Conservation (phyloP, 2,329 filamentous ascomycete species). For the Nigrospora osmanthi region DNA sequence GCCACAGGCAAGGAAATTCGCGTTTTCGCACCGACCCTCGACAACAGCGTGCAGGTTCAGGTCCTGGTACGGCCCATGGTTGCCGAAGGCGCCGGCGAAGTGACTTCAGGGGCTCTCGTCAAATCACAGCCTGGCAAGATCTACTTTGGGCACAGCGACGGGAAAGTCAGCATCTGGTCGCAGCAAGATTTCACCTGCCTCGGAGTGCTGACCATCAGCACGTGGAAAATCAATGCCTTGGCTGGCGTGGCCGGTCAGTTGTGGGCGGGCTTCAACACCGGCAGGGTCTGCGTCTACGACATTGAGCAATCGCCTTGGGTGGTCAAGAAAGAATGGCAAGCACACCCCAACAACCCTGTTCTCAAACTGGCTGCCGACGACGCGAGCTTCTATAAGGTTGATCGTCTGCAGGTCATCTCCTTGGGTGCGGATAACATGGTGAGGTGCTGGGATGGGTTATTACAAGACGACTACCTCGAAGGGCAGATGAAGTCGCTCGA, state of each 20-base stretch:
- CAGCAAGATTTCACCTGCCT: slow-evolving; percentile 67
- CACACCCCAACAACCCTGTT: slow-evolving; percentile 70
- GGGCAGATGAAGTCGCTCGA: slow-evolving; percentile 79
- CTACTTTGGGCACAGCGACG: slow-evolving; percentile 87
- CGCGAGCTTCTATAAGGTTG: slow-evolving; percentile 77
- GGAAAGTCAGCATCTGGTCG: slow-evolving; percentile 92
- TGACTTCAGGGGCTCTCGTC: slow-evolving; percentile 75
- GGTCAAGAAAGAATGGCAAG: slow-evolving; percentile 90
- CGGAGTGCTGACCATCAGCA: slow-evolving; percentile 76
- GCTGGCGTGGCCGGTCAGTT: slow-evolving; percentile 73
- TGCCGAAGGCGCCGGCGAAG: slow-evolving; percentile 70
- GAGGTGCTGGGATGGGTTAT: slow-evolving; percentile 82
- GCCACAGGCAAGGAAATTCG: slow-evolving; percentile 81
- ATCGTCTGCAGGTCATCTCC: slow-evolving; percentile 76
- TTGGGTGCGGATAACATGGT: slow-evolving; percentile 82
- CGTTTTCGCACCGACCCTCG: slow-evolving; percentile 67
- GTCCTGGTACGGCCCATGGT: slow-evolving; percentile 63
- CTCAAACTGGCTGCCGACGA: slow-evolving; percentile 69
- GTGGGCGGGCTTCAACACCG: slow-evolving; percentile 93
- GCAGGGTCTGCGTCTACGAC: slow-evolving; percentile 90
- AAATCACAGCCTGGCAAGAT: slow-evolving; percentile 69
- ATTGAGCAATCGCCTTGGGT: slow-evolving; percentile 75
- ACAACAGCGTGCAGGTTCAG: slow-evolving; percentile 65
- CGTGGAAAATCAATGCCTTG: slow-evolving; percentile 91
- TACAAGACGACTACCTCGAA: slow-evolving; percentile 95